phyloP scores from a whole-genome alignment of 306 rosid genomes.

The Sphenostylis stenocarpa region DNA sequence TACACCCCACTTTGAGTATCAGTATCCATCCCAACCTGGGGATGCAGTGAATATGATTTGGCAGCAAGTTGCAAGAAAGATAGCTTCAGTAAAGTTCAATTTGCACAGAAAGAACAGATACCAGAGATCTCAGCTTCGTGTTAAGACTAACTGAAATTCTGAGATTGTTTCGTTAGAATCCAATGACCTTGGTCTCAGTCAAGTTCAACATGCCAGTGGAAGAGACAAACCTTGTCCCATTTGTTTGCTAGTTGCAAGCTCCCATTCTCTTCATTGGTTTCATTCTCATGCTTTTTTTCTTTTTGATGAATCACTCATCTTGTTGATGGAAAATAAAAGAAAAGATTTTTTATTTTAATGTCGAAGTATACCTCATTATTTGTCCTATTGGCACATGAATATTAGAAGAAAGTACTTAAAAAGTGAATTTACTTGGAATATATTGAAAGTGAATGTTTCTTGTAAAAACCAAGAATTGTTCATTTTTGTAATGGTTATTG shows the following conservation, averaged over 20 bases:
- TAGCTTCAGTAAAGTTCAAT: conserved; percentile 39
- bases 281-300: not conserved
- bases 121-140: conserved; percentile 52
- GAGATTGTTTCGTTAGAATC: conserved; percentile 23
- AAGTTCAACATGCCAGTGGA: conserved; percentile 22
- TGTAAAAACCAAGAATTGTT: not conserved
- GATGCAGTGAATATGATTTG: conserved; percentile 92
- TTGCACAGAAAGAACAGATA: conserved; percentile 66
- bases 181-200: conserved; percentile 19
- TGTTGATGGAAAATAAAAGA: conserved; percentile 2
- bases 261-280: not conserved
- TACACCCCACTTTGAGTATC: conserved; percentile 71
- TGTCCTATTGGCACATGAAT: not conserved
- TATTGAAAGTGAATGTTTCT: not conserved
- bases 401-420: not conserved
- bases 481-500: not conserved
- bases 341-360: not conserved
- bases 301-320: not conserved
- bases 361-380: not conserved
- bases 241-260: not conserved
- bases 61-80: conserved; percentile 69
- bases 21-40: conserved; percentile 65
- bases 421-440: not conserved
- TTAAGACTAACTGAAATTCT: conserved; percentile 27
- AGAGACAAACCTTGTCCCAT: conserved; percentile 12